phyloP scores from a whole-genome alignment of 371 early-diverging fungal species.

The Zychaea mexicana region DNA sequence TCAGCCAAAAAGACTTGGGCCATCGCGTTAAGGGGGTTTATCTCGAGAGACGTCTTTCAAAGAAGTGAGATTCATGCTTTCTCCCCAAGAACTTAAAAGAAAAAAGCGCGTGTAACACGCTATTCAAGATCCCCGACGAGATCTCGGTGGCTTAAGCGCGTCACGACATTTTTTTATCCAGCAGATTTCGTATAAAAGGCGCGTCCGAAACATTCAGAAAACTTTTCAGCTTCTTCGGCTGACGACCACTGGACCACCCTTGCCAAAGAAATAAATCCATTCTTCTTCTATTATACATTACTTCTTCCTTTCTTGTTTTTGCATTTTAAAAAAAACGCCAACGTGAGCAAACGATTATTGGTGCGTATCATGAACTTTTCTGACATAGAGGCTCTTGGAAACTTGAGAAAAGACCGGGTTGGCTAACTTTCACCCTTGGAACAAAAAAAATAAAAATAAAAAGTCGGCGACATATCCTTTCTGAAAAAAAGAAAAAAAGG shows the following conservation, averaged over 20 bases:
- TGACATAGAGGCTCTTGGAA: not conserved
- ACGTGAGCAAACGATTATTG: not conserved
- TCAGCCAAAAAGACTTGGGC: no score
- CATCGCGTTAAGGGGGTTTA: no score
- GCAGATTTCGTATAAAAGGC: conserved; percentile 8
- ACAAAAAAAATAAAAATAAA: no score
- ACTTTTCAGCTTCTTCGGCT: conserved; percentile 49
- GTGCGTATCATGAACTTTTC: not conserved
- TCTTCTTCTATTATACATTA: conserved; percentile 7
- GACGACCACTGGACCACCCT: conserved; percentile 45
- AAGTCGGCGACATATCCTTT: not conserved
- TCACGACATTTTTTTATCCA: conserved; percentile 6
- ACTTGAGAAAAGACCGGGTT: not conserved
- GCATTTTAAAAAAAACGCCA: not conserved
- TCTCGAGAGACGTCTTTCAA: no score
- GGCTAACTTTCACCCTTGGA: conserved; percentile 5
- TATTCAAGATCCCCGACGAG: not conserved
- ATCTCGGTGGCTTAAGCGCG: conserved; percentile 4
- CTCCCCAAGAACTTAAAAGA: no score
- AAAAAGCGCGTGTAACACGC: no score
- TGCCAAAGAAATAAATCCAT: conserved; percentile 8
- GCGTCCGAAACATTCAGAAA: conserved; percentile 14
- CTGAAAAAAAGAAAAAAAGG: not conserved
- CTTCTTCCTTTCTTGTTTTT: not conserved
- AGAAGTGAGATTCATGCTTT: no score